These are phyloP conservation scores for Lentinula novae-zelandiae DNA, from an alignment of 1,284 basidiomycete genomes.

Conservation along the genomic window DNA sequence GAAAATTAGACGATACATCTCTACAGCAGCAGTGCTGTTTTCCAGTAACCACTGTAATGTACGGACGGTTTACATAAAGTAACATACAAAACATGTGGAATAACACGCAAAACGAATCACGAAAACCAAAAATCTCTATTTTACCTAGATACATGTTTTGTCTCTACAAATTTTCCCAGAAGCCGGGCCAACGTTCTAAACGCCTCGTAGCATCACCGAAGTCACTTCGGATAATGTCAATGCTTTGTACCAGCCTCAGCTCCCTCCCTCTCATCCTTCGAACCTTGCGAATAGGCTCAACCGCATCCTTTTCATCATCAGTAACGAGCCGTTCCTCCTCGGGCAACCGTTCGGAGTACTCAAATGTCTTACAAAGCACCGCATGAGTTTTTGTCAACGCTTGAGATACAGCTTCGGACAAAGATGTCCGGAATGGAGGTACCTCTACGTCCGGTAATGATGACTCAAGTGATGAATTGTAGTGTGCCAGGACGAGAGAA, in stretches of 20 bases:
- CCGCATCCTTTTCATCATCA: constrained; percentile 71
- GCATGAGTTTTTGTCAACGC: constrained; percentile 85
- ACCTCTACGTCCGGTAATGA: constrained; percentile 6
- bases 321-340: constrained; percentile 52
- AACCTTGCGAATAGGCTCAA: constrained; percentile 61
- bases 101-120: background rate
- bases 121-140: background rate
- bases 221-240: constrained; percentile 45
- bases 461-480: constrained; percentile 31
- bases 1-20: constrained; percentile 38
- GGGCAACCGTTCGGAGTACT: constrained; percentile 51
- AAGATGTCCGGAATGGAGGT: constrained; percentile 21
- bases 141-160: background rate
- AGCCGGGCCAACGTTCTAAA: constrained; percentile 34
- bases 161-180: constrained; percentile 27
- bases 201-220: constrained; percentile 23
- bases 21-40: background rate
- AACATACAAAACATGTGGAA: background rate
- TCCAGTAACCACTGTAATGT: background rate
- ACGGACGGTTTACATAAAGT: background rate
- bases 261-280: constrained; percentile 80
- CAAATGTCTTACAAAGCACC: constrained; percentile 74
- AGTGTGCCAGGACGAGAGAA: constrained; percentile 87
- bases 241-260: constrained; percentile 75
- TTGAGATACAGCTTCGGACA: constrained; percentile 60